Percentiles rank a stretch among this genome's conserved stretches.
Conservation (phyloP, 768 basidiomycete species). For the Boletus sp. region DNA sequence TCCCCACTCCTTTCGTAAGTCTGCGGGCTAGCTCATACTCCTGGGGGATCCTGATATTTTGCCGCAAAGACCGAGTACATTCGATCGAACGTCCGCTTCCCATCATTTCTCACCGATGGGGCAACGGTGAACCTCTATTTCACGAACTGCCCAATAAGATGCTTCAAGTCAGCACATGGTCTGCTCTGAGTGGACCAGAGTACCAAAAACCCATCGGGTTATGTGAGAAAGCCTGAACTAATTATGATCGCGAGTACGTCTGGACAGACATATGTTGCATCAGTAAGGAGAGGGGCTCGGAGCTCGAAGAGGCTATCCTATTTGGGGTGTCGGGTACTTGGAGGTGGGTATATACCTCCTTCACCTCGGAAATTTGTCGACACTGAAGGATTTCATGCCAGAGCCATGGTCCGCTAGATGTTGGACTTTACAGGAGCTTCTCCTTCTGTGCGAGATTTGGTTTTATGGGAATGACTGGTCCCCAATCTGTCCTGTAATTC, state of each 20-base stretch:
- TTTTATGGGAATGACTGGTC: constrained; percentile 26
- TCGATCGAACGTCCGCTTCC: too few species aligned
- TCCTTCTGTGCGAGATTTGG: constrained; percentile 22
- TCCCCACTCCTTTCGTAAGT: too few species aligned
- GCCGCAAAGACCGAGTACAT: background rate
- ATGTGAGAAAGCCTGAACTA: constrained; percentile 25
- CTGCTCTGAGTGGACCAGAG: constrained; percentile 18
- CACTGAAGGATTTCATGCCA: constrained; percentile 20
- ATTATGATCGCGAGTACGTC: constrained; percentile 27
- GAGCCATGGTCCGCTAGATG: constrained; percentile 26
- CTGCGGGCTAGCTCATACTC: background rate
- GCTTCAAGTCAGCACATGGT: constrained; percentile 9
- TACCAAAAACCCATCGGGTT: constrained; percentile 28
- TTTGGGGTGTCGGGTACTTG: constrained; percentile 26
- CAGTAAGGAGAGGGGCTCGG: constrained; percentile 26
- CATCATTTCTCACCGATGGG: too few species aligned
- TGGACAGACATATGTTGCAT: constrained; percentile 31
- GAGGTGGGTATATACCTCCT: constrained; percentile 24
- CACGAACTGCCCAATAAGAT: constrained; percentile 21
- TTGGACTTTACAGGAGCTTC: constrained; percentile 26
- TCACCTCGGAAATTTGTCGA: constrained; percentile 21
- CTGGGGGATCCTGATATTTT: constrained; percentile 1
- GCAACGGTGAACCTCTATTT: constrained; percentile 16
- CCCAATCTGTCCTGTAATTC: constrained; percentile 14
- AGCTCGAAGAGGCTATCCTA: constrained; percentile 28